A percentile compares a stretch with the other conserved stretches of the same genome.
Evolutionary conservation across 2,329 filamentous ascomycete genomes (phyloP).

Genomic region (Dendryphion nanum): DNA sequence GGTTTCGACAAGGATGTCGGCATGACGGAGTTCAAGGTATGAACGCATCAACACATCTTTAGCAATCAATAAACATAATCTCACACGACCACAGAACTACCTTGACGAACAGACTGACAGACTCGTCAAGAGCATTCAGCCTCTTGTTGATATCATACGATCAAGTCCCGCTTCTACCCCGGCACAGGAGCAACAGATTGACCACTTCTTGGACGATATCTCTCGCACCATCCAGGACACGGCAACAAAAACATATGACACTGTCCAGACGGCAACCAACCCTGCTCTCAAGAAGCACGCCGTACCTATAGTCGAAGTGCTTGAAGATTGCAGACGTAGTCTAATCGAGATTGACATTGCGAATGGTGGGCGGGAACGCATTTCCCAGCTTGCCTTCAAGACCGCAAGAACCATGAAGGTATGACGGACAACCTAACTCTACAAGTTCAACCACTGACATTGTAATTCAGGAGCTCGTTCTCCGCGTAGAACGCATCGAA

Average conservation of each 20-base stretch:
- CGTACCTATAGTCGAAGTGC: slow-evolving; percentile 52
- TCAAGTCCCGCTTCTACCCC: slow-evolving; percentile 32
- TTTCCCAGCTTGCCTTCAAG: slow-evolving; percentile 84
- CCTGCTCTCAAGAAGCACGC: slow-evolving; percentile 53
- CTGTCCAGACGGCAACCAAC: slow-evolving; percentile 48
- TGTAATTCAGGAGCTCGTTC: slow-evolving; percentile 38
- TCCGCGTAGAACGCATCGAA: slow-evolving; percentile 42
- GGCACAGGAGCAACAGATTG: slow-evolving; percentile 51
- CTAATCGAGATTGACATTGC: slow-evolving; percentile 60
- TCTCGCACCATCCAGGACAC: slow-evolving; percentile 69
- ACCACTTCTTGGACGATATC: slow-evolving; percentile 69
- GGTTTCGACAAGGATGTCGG: slow-evolving; percentile 26
- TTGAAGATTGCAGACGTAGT: slow-evolving; percentile 64
- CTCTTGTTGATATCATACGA: slow-evolving; percentile 70
- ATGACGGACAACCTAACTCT: slow-evolving; percentile 4
- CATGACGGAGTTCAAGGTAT: slow-evolving; percentile 62
- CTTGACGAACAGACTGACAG: slow-evolving; percentile 79
- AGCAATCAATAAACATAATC: slow-evolving; percentile 5
- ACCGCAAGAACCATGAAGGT: slow-evolving; percentile 79
- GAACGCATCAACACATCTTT: slow-evolving; percentile 10
- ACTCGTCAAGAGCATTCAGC: slow-evolving; percentile 77
- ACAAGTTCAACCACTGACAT: slow-evolving; percentile 11
- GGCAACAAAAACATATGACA: slow-evolving; percentile 60
- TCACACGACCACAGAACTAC: slow-evolving; percentile 57
- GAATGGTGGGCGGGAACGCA: slow-evolving; percentile 58